phyloP scores from a whole-genome alignment of 441 rosid species.

The Populus trichocarpa region DNA sequence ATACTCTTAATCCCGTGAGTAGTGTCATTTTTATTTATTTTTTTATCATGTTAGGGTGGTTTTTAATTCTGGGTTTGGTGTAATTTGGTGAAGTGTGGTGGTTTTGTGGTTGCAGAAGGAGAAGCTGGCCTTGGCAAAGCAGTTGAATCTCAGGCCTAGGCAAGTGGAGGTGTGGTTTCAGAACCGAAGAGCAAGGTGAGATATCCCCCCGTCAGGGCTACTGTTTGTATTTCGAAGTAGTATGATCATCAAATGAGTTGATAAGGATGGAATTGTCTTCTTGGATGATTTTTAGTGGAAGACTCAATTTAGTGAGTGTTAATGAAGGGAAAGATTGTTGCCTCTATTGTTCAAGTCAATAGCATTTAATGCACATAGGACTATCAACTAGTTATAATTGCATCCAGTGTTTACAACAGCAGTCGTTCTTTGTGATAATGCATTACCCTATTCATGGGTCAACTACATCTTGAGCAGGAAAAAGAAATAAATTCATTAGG shows the following conservation, averaged over 20 bases:
- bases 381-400: not conserved
- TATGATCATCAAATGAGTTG: too few species aligned
- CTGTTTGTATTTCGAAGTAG: not conserved
- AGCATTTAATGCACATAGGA: not conserved
- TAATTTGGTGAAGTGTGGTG: not conserved
- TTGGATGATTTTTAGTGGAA: not conserved
- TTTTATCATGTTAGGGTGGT: not conserved
- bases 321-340: not conserved
- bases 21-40: conserved; percentile 13
- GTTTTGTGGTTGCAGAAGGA: conserved; percentile 51
- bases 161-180: conserved; percentile 98
- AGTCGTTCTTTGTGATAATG: not conserved
- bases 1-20: conserved; percentile 82
- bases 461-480: not conserved
- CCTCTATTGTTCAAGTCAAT: not conserved
- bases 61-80: not conserved
- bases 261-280: not conserved
- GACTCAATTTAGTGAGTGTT: not conserved
- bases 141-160: conserved; percentile 67
- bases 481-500: not conserved
- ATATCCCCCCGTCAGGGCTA: conserved; percentile 10
- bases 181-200: conserved; percentile 90
- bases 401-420: not conserved
- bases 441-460: not conserved
- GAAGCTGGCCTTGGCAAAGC: conserved; percentile 74